Evolutionary conservation across 1,284 basidiomycete species (phyloP), one percentile per base, ranked within the genome.

Genomic region (Puccinia horiana): DNA sequence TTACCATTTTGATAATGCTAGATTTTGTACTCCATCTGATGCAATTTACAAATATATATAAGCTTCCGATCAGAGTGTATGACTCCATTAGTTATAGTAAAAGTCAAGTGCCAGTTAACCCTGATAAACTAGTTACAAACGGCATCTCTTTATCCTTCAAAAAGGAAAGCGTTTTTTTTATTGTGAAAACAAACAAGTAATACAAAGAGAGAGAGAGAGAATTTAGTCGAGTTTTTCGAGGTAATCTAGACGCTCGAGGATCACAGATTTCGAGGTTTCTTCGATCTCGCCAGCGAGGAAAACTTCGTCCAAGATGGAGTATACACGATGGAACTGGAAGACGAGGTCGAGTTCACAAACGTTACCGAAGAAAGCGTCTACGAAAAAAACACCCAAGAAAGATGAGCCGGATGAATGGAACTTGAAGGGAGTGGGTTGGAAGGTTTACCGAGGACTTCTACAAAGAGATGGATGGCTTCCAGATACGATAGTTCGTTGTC

Each of bases 271-370:
- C 87, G 93, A 95, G 32, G 96, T 98, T 88, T 99, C 97, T 88
- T 98, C 95, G 70, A 99, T 94, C 88, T 98, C 96, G 18, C 97
- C 97, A 1, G 96, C 96, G n/a, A 99, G 89, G 88, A 99, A 98
- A 69, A 98, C 94, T 86, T 99, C 96, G 87, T 99, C 97, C 81
- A 99, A 89, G 81, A 99, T 98, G 0, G 97, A 94, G 85, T 98
- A 98, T 11, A 96, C 95, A 93, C 95, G 83, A 89, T 98, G 98
- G 87, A 99, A 99, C 86, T 98, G 98, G 89, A 98, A 99, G 1
- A 99, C 96, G 2, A 99, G 90, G 86, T 99, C 90, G 26, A 98
- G 90, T 87, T 98, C 96, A 88, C 96, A 98, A 0, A 99, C 96
- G 85, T 98, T 98, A 87, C 96, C 94, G 86, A 99, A 99, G 89